Percentiles rank a stretch among this genome's conserved stretches.
phyloP scores from a whole-genome alignment of 768 basidiomycete species.

The Agaricus sinodeliciosus region DNA sequence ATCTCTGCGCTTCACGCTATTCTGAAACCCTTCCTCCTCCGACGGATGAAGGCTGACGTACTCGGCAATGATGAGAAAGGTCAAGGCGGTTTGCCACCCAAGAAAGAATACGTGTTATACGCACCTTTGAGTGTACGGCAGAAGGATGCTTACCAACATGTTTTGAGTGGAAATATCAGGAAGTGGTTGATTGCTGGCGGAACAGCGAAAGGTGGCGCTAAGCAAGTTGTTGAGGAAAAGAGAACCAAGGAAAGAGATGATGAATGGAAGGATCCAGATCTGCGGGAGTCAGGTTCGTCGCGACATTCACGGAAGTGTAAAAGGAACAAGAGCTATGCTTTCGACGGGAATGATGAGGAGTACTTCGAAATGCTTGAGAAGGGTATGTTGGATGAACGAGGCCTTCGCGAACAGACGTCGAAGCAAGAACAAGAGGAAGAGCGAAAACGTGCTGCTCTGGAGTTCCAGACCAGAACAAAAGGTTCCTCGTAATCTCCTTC shows the following conservation, averaged over 20 bases:
- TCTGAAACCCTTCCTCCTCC: conserved; percentile 90
- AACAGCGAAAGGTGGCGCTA: conserved; percentile 17
- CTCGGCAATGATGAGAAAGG: conserved; percentile 31
- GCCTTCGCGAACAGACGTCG: conserved; percentile 21
- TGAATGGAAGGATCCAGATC: conserved; percentile 19
- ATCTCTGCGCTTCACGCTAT: conserved; percentile 82
- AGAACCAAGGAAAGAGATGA: conserved; percentile 15
- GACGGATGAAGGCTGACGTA: conserved; percentile 89
- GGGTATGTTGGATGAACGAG: conserved; percentile 35
- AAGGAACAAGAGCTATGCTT: conserved; percentile 40
- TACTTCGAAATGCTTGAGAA: conserved; percentile 58
- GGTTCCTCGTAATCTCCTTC: conserved; percentile 33
- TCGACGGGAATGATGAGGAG: conserved; percentile 58
- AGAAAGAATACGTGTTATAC: conserved; percentile 92
- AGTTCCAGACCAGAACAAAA: conserved; percentile 51
- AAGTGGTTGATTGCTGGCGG: conserved; percentile 45
- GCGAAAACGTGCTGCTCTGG: conserved; percentile 45
- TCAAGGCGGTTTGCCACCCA: conserved; percentile 56
- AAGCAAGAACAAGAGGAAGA: conserved; percentile 36
- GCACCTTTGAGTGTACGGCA: conserved; percentile 82
- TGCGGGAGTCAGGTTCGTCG: conserved; percentile 18
- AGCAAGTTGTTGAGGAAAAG: conserved; percentile 8
- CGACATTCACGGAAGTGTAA: conserved; percentile 26
- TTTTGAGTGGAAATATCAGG: conserved; percentile 67
- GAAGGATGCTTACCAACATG: conserved; percentile 77